Evolutionary conservation across 2,329 filamentous ascomycete species (phyloP), one percentile per base, ranked within the genome.

Genomic region (Hymenoscyphus scutula): DNA sequence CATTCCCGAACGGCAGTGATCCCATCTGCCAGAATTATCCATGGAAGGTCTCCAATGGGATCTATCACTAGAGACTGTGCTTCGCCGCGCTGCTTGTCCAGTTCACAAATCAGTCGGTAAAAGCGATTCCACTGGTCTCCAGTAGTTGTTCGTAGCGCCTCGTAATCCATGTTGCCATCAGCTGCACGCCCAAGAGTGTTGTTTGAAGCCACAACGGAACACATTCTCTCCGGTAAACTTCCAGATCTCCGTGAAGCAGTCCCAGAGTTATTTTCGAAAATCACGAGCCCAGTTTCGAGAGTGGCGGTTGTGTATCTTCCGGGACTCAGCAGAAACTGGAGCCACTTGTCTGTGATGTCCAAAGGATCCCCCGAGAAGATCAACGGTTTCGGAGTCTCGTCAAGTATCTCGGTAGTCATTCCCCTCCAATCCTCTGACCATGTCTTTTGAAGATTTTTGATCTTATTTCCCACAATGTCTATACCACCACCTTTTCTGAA

Each of bases 111-210:
- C 19, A 98, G 82, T 34, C 92, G 87, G 78, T 92, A 97, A 76
- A 96, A 96, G 58, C 90, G 86, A 66, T 90, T 87, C 95, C 95
- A 99, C 74, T 97, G 92, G 11, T 84, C 82, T 72, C 95, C 89
- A 59, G 89, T 87, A 34, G 91, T 87, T 37, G 81, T 79, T 62
- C 89, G 84, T 73, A 93, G 95, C 62, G 88, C 83, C 27, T 89
- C 86, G 69, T 91, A 91, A 71, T 96, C 89, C 76, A 91, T 85
- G 30, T 83, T 83, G 15, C 86, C 86, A 15, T 85, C 82, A 10
- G 85, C 78, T 32, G 79, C 80, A 60, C 85, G 86, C 53, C 84
- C 82, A 38, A 93, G 78, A 0, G 84, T 81, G 15, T 90, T 86
- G 11, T 89, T 89, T 6, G 86, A 84, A 17, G 87, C 85, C 38